Evolutionary conservation across 164 flowering plant genomes (phyloP).

Genomic region (Aristolochia fimbriata): DNA sequence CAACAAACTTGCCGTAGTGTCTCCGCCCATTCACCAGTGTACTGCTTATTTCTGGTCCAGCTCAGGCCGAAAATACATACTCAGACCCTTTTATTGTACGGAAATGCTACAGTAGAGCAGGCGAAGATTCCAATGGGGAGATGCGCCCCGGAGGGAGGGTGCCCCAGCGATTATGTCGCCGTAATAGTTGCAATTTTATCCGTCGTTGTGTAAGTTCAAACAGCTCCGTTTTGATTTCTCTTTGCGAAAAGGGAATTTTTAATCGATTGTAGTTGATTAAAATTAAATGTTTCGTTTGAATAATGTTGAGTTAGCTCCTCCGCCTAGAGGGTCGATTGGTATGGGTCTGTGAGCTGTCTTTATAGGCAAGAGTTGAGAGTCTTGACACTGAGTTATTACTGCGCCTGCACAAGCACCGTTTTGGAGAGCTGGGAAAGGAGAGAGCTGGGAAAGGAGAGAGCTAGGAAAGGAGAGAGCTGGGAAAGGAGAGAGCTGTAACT

Average conservation of each 20-base stretch:
- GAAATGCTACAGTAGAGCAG: neutral
- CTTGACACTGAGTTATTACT: too few relatives aligned
- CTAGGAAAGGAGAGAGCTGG: too few relatives aligned
- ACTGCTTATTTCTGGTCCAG: too few relatives aligned
- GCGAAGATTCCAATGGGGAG: constrained; percentile 18
- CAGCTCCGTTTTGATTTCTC: neutral
- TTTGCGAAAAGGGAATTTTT: neutral
- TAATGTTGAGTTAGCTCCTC: neutral
- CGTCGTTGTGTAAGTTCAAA: constrained; percentile 34
- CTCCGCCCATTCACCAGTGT: too few relatives aligned
- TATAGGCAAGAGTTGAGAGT: neutral
- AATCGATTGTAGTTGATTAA: neutral
- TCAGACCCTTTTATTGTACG: too few relatives aligned
- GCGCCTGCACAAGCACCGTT: too few relatives aligned
- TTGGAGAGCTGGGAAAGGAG: too few relatives aligned
- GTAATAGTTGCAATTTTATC: constrained; percentile 37
- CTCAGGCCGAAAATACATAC: too few relatives aligned
- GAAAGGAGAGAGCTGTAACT: too few relatives aligned
- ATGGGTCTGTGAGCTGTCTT: neutral
- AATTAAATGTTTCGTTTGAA: neutral
- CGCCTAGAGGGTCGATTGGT: neutral
- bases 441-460: too few relatives aligned
- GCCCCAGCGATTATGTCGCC: constrained; percentile 70
- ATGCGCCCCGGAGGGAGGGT: constrained; percentile 61
- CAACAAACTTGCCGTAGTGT: too few relatives aligned